Conservation (phyloP, 257 asterid species). For the Fraxinus anomala region DNA sequence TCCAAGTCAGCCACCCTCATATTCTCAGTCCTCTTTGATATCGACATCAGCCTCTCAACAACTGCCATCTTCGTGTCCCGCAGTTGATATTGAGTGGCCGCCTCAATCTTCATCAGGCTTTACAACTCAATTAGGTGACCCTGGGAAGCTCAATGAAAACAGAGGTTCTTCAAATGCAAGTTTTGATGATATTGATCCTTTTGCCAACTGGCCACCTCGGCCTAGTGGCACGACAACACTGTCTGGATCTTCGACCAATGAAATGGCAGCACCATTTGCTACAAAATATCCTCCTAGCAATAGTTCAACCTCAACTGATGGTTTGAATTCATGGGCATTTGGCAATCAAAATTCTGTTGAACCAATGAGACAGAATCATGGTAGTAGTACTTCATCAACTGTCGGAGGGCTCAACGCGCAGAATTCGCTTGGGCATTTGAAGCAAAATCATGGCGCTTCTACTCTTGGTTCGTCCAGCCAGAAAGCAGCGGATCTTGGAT, state of each 20-base stretch:
- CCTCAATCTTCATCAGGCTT: slow-evolving; percentile 56
- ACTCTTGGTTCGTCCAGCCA: slow-evolving; percentile 37
- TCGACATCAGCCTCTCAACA: slow-evolving; percentile 54
- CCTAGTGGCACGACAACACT: slow-evolving; percentile 49
- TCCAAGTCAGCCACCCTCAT: slow-evolving; percentile 41
- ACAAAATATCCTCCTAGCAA: slow-evolving; percentile 36
- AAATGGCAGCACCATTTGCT: slow-evolving; percentile 36
- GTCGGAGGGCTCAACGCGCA: slow-evolving; percentile 42
- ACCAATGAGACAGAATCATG: slow-evolving; percentile 56
- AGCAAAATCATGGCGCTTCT: slow-evolving; percentile 52
- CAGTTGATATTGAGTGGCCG: slow-evolving; percentile 98
- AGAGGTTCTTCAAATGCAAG: slow-evolving; percentile 44
- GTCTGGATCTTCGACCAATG: slow-evolving; percentile 52
- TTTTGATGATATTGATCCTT: slow-evolving; percentile 79
- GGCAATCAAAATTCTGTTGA: slow-evolving; percentile 35
- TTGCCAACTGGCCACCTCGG: slow-evolving; percentile 94
- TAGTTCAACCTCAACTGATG: slow-evolving; percentile 42
- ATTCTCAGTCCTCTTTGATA: slow-evolving; percentile 36
- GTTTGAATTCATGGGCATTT: slow-evolving; percentile 66
- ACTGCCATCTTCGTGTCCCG: slow-evolving; percentile 67
- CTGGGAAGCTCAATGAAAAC: slow-evolving; percentile 43
- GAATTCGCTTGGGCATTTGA: slow-evolving; percentile 63
- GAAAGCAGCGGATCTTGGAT: slow-evolving; percentile 64
- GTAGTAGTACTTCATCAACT: slow-evolving; percentile 40
- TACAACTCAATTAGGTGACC: slow-evolving; percentile 41